Evolutionary conservation across 306 rosid genomes (phyloP).

Genomic region (Prunus dulcis): DNA sequence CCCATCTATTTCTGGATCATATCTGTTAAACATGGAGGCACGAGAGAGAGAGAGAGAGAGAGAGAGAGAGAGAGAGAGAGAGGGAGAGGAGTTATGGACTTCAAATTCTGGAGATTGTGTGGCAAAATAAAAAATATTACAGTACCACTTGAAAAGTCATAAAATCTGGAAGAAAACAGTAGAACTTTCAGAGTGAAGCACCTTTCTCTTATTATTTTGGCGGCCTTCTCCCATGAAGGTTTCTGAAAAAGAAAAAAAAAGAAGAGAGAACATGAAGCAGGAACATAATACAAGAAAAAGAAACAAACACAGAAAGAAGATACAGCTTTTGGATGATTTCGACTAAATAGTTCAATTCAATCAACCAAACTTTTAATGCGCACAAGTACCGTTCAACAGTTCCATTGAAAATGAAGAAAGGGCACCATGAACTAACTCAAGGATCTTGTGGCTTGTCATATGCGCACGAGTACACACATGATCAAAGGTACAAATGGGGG

Average conservation of each 20-base stretch:
- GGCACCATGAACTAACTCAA: not conserved
- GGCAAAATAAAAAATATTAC: not conserved
- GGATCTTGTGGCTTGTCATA: not conserved
- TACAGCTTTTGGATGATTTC: conserved; percentile 6
- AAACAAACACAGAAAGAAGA: conserved; percentile 1
- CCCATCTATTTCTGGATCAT: conserved; percentile 91
- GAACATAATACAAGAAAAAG: not conserved
- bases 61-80: not conserved
- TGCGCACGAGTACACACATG: not conserved
- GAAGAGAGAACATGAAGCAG: conserved; percentile 18
- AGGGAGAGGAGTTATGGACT: not conserved
- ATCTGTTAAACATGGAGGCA: conserved; percentile 43
- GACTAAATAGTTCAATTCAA: not conserved
- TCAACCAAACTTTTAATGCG: not conserved
- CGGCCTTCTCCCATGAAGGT: conserved; percentile 97
- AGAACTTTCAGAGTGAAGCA: conserved; percentile 31
- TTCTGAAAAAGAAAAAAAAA: conserved; percentile 49
- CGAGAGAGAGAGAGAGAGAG: not conserved
- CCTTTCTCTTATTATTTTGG: conserved; percentile 80
- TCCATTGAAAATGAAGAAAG: not conserved
- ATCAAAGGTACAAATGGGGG: not conserved
- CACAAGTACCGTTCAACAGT: not conserved
- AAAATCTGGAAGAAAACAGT: conserved; percentile 20
- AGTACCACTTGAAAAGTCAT: not conserved
- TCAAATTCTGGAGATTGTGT: conserved; percentile 9